These are phyloP conservation scores for Hordeum vulgare DNA, from an alignment of 176 grass and related monocot genomes.

Conservation along the genomic window DNA sequence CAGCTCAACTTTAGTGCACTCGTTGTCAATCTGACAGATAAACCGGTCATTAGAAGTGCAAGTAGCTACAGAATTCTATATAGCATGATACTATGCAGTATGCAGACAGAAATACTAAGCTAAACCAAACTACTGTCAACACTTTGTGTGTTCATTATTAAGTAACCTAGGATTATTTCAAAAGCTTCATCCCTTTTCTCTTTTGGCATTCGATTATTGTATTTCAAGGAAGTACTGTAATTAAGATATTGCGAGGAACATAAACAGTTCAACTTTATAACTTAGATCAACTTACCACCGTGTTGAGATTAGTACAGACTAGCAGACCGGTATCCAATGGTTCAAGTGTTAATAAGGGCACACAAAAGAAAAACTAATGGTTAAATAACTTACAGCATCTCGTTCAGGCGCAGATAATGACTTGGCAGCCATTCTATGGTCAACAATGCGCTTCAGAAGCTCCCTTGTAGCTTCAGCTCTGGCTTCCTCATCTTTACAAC, in stretches of 20 bases:
- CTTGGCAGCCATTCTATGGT: conserved; percentile 57
- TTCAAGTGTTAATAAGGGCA: neutral
- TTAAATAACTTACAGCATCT: conserved; percentile 57
- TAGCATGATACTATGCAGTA: neutral
- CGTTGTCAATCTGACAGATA: conserved; percentile 48
- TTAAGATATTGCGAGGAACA: conserved; percentile 14
- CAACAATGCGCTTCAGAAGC: conserved; percentile 66
- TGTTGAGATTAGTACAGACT: neutral
- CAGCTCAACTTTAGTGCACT: conserved; percentile 75
- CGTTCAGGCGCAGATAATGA: conserved; percentile 44
- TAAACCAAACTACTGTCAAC: neutral
- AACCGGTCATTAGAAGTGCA: conserved; percentile 11
- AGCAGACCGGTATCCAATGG: neutral
- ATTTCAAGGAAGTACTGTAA: neutral
- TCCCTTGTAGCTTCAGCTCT: conserved; percentile 62
- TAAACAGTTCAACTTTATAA: neutral
- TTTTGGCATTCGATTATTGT: neutral
- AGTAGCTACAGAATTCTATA: neutral
- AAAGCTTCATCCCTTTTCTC: neutral
- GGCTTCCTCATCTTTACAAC: conserved; percentile 85
- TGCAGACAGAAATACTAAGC: neutral
- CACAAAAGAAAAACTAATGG: neutral
- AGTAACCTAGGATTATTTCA: neutral
- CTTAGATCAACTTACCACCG: neutral
- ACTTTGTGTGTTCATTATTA: neutral